A percentile compares a stretch with the other conserved stretches of the same genome.
phyloP scores from a whole-genome alignment of 129 eudicot genomes.

The Kitagawia praeruptora region DNA sequence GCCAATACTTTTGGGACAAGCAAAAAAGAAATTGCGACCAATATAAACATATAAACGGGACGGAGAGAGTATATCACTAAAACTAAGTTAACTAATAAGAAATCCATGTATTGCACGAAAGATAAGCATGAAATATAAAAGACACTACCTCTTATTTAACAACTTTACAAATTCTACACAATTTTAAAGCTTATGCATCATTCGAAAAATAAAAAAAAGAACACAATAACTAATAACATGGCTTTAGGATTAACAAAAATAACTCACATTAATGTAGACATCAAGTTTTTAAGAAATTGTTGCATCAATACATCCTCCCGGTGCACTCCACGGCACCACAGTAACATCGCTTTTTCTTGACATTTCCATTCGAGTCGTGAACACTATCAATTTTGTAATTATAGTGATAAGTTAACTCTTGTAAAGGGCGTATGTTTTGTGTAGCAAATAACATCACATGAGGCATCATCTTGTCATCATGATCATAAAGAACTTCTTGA shows the following conservation, averaged over 20 bases:
- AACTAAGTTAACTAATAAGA: too few species aligned
- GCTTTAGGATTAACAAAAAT: not conserved
- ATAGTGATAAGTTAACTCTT: not conserved
- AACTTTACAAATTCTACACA: not conserved
- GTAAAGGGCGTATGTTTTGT: not conserved
- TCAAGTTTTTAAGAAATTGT: too few species aligned
- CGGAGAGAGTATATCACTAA: too few species aligned
- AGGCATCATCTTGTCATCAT: not conserved
- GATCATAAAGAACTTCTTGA: not conserved
- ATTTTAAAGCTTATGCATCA: too few species aligned
- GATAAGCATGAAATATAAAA: too few species aligned
- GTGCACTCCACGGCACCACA: not conserved
- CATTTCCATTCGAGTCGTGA: not conserved
- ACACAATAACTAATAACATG: too few species aligned
- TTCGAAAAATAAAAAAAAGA: too few species aligned
- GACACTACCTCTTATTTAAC: too few species aligned
- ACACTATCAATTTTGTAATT: not conserved
- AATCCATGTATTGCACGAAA: too few species aligned
- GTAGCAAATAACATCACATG: not conserved
- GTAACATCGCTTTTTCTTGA: not conserved
- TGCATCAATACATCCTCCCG: not conserved
- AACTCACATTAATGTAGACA: not conserved
- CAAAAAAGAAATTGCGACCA: too few species aligned
- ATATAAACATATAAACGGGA: too few species aligned
- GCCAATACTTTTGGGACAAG: too few species aligned